Evolutionary conservation across 495 filamentous ascomycete species (phyloP).

Genomic region (Pseudomonodictys pantanalensis): DNA sequence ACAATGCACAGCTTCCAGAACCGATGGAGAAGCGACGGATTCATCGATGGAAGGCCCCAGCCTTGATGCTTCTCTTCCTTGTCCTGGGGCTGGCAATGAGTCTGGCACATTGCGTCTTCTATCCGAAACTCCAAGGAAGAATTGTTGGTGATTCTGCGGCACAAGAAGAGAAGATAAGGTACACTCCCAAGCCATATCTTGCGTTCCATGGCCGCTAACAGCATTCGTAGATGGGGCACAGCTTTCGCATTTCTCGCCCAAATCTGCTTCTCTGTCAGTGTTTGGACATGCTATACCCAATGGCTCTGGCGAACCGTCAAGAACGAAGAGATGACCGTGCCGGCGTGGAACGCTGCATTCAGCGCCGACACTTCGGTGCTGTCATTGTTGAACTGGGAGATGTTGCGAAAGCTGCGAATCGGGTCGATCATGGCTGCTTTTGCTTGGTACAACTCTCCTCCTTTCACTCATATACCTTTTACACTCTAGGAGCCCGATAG

Average conservation of each 20-base stretch:
- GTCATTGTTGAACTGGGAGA: constrained; percentile 7
- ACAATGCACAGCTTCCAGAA: no score
- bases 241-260: constrained; percentile 18
- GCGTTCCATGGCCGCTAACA: no score
- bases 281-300: constrained; percentile 13
- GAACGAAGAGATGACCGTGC: constrained; percentile 4
- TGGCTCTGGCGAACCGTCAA: constrained; percentile 17
- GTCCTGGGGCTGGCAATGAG: constrained; percentile 16
- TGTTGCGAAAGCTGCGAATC: constrained; percentile 12
- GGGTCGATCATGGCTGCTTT: constrained; percentile 11
- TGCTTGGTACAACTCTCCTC: constrained; percentile 4
- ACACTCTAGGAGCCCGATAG: background rate
- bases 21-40: constrained; percentile 4
- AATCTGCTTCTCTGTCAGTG: constrained; percentile 1
- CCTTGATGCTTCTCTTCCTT: constrained; percentile 6
- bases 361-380: constrained; percentile 6
- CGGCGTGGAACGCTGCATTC: constrained; percentile 6
- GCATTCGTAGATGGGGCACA: constrained; percentile 12
- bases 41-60: constrained; percentile 14
- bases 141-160: constrained; percentile 9
- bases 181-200: no score
- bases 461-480: no score
- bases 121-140: constrained; percentile 4
- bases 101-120: constrained; percentile 18
- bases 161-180: constrained; percentile 18